A percentile compares a stretch with the other conserved stretches of the same genome.
phyloP scores from a whole-genome alignment of 1,284 basidiomycete genomes.

The Stygiomarasmius scandens region DNA sequence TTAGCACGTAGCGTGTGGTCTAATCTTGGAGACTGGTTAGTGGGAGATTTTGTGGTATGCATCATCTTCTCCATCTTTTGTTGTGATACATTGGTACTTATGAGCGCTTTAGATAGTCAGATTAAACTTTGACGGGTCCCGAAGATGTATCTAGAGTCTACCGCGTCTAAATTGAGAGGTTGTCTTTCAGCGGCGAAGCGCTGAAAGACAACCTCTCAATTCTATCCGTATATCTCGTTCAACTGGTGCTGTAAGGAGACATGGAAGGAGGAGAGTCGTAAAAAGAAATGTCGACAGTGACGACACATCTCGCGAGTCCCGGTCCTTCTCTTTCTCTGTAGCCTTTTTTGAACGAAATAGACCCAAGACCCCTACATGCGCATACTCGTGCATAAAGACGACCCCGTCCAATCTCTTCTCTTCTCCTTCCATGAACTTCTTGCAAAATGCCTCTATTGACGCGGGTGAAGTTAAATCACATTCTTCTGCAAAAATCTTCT shows the following conservation, averaged over 20 bases:
- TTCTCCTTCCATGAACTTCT: slow-evolving; percentile 60
- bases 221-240: slow-evolving; percentile 85
- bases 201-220: too few relatives aligned
- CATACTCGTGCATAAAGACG: slow-evolving; percentile 74
- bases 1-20: too few relatives aligned
- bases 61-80: too few relatives aligned
- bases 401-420: slow-evolving; percentile 72
- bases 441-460: slow-evolving; percentile 69
- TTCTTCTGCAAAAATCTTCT: slow-evolving; percentile 73
- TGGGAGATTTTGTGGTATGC: too few relatives aligned
- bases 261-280: slow-evolving; percentile 75
- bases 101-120: too few relatives aligned
- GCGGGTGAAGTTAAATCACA: slow-evolving; percentile 67
- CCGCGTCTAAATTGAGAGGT: too few relatives aligned
- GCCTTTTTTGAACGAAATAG: slow-evolving; percentile 30
- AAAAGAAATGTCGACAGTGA: slow-evolving; percentile 79
- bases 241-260: slow-evolving; percentile 74
- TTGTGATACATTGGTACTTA: too few relatives aligned
- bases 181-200: too few relatives aligned
- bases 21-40: too few relatives aligned
- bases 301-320: slow-evolving; percentile 18
- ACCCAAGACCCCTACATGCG: slow-evolving; percentile 54
- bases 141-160: too few relatives aligned
- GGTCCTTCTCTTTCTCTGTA: slow-evolving; percentile 41
- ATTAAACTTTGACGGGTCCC: too few relatives aligned